phyloP scores from a whole-genome alignment of 257 asterid species.

The Solanum paucissectum region DNA sequence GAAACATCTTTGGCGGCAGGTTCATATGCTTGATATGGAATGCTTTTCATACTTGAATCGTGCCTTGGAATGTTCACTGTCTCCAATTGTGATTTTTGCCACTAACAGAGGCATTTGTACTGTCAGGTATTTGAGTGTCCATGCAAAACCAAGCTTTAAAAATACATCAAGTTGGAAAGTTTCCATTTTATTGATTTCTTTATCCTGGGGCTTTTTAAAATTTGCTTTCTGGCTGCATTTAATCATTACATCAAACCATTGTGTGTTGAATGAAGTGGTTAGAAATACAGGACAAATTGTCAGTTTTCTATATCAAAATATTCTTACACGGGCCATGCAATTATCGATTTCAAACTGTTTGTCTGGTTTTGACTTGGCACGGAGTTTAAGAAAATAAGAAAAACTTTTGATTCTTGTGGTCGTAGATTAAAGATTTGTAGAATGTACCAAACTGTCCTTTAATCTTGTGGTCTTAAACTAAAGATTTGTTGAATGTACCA shows the following conservation, averaged over 20 bases:
- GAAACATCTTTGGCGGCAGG: constrained; percentile 30
- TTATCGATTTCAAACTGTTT: neutral
- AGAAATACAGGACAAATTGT: neutral
- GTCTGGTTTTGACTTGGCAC: neutral
- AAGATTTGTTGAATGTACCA: neutral
- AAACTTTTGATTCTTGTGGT: neutral
- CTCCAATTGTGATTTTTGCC: constrained; percentile 93
- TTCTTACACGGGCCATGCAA: neutral
- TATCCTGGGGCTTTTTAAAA: neutral
- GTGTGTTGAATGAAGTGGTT: neutral
- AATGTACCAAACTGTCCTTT: neutral
- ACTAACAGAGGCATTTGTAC: constrained; percentile 85
- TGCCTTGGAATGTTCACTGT: constrained; percentile 75
- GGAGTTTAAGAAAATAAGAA: neutral
- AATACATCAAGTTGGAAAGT: neutral
- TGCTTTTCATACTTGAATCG: constrained; percentile 88
- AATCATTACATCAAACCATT: neutral
- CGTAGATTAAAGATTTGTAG: neutral
- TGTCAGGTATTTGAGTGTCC: constrained; percentile 52
- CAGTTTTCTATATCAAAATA: neutral
- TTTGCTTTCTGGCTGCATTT: neutral
- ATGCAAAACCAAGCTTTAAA: neutral
- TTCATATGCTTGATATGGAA: constrained; percentile 95
- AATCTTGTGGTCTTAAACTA: neutral
- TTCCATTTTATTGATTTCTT: neutral